These are phyloP conservation scores for Stagonosporopsis chrysanthemi DNA, from an alignment of 2,329 filamentous ascomycete species.

Conservation along the genomic window DNA sequence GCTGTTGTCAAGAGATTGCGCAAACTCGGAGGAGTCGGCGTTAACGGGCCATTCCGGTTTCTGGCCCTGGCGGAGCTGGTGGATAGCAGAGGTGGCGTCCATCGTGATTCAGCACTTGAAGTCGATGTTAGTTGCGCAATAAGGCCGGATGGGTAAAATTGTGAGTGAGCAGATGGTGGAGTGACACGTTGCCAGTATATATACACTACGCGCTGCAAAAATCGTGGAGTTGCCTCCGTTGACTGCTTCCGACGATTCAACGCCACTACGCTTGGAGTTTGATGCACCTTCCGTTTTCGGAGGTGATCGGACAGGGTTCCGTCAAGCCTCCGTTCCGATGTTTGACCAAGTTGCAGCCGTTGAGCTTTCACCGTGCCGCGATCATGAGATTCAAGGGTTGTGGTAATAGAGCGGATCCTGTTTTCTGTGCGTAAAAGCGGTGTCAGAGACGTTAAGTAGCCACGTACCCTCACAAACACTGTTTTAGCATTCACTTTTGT, in stretches of 20 bases:
- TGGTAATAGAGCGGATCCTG: slow-evolving; percentile 12
- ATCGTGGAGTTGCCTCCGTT: slow-evolving; percentile 14
- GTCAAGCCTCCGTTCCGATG: slow-evolving; percentile 11
- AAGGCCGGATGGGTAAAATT: background rate
- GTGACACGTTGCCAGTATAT: slow-evolving; percentile 17
- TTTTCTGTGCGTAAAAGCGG: slow-evolving; percentile 27
- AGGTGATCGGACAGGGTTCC: background rate
- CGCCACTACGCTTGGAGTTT: slow-evolving; percentile 6
- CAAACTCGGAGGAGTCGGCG: slow-evolving; percentile 35
- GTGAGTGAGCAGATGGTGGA: slow-evolving; percentile 3
- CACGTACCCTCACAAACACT: slow-evolving; percentile 5
- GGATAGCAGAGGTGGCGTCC: slow-evolving; percentile 34
- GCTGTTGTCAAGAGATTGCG: slow-evolving; percentile 37
- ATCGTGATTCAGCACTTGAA: slow-evolving; percentile 26
- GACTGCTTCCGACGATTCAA: slow-evolving; percentile 12
- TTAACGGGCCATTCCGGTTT: slow-evolving; percentile 39
- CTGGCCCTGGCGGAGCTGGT: slow-evolving; percentile 38
- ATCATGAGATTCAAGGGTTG: slow-evolving; percentile 16
- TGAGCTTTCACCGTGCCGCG: slow-evolving; percentile 11
- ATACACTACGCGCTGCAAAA: slow-evolving; percentile 26
- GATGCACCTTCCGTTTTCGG: slow-evolving; percentile 29
- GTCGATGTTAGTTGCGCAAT: slow-evolving; percentile 1
- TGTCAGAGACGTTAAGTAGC: slow-evolving; percentile 23
- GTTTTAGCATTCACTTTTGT: background rate
- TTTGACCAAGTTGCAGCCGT: slow-evolving; percentile 4